These are phyloP conservation scores for Ganoderma meredithae DNA, from an alignment of 1,284 basidiomycete species.

Conservation along the genomic window DNA sequence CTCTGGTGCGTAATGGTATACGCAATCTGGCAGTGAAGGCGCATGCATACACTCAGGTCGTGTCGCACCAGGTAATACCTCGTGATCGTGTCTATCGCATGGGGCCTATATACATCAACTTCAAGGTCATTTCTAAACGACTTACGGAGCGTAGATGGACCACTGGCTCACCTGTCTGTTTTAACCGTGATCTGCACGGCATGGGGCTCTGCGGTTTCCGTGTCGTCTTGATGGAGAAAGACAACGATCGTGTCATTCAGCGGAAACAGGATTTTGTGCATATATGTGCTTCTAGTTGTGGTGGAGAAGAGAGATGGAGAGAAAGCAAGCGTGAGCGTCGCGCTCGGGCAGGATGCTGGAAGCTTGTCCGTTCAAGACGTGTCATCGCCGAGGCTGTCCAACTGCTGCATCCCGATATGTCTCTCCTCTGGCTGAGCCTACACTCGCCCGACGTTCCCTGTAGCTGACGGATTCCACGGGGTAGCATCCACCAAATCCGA, in stretches of 20 bases:
- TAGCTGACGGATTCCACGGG: background rate
- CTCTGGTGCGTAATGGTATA: background rate
- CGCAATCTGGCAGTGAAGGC: background rate
- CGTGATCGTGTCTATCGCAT: conserved; percentile 29
- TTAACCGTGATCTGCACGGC: conserved; percentile 36
- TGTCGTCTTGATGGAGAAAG: conserved; percentile 27
- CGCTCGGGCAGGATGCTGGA: too few species aligned
- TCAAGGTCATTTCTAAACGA: background rate
- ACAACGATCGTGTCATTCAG: conserved; percentile 36
- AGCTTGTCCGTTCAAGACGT: background rate
- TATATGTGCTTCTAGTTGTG: background rate
- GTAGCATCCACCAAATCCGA: background rate
- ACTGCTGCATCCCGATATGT: background rate
- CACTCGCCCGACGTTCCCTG: background rate
- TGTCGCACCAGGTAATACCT: conserved; percentile 35
- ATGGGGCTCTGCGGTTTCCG: conserved; percentile 3
- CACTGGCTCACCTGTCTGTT: conserved; percentile 23
- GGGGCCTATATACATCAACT: conserved; percentile 17
- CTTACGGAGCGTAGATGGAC: background rate
- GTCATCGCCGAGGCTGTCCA: background rate
- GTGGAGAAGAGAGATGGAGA: background rate
- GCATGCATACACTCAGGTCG: conserved; percentile 35
- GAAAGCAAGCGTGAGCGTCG: background rate
- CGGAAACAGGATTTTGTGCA: conserved; percentile 27
- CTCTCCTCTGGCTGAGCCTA: background rate